phyloP scores from a whole-genome alignment of 768 basidiomycete species.

The Pulveroboletus sp. region DNA sequence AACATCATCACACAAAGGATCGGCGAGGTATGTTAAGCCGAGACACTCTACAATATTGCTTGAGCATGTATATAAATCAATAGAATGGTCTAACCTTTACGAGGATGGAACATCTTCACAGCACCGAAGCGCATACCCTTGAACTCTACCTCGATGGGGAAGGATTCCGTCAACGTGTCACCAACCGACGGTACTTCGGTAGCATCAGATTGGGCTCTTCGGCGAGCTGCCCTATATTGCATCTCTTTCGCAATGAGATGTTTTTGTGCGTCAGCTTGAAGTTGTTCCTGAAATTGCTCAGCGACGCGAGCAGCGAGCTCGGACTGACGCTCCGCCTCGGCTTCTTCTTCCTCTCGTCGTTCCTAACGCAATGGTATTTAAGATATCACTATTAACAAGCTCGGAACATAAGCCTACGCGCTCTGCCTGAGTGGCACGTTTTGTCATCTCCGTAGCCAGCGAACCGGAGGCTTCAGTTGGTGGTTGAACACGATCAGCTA shows the following conservation, averaged over 20 bases:
- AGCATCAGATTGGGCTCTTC: conserved; percentile 65
- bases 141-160: conserved; percentile 52
- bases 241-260: conserved; percentile 44
- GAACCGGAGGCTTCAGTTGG: conserved; percentile 61
- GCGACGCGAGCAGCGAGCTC: conserved; percentile 51
- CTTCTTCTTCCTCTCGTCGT: conserved; percentile 49
- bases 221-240: conserved; percentile 48
- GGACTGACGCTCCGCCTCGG: conserved; percentile 47
- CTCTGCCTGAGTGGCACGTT: conserved; percentile 66
- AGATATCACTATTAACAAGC: neutral
- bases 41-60: conserved; percentile 44
- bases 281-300: conserved; percentile 58
- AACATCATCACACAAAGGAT: conserved; percentile 67
- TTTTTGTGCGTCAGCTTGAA: conserved; percentile 58
- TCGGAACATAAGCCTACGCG: conserved; percentile 37
- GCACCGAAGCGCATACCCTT: conserved; percentile 55
- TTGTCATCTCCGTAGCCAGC: conserved; percentile 73
- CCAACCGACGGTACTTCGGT: conserved; percentile 53
- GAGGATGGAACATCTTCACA: conserved; percentile 70
- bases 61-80: neutral
- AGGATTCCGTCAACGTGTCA: conserved; percentile 58
- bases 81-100: conserved; percentile 44
- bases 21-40: conserved; percentile 66
- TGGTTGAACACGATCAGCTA: conserved; percentile 51
- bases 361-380: conserved; percentile 34